Percentiles rank a stretch among this genome's conserved stretches.
These are phyloP conservation scores for Tolypocladium cylindrosporum DNA, from an alignment of 2,329 filamentous ascomycete genomes.

Conservation along the genomic window DNA sequence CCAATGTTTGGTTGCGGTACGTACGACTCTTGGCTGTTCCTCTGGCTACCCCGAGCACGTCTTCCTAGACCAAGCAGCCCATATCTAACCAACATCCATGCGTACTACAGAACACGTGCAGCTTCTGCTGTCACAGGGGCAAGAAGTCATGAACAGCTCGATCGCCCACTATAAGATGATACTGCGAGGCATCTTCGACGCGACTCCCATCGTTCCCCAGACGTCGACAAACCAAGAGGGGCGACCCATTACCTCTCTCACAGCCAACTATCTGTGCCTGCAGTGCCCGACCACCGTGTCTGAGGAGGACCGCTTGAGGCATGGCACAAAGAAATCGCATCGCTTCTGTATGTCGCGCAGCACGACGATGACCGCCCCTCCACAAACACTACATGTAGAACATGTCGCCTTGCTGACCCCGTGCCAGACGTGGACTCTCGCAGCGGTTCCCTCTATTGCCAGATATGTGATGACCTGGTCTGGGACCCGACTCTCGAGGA, in stretches of 20 bases:
- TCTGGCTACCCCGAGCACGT: background rate
- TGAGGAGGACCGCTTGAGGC: constrained; percentile 54
- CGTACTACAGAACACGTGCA: constrained; percentile 56
- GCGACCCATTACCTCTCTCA: constrained; percentile 48
- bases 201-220: constrained; percentile 53
- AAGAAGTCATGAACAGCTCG: constrained; percentile 57
- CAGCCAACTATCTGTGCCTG: constrained; percentile 61
- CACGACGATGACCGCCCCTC: background rate
- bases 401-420: constrained; percentile 13
- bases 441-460: constrained; percentile 66
- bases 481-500: constrained; percentile 76
- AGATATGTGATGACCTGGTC: constrained; percentile 73
- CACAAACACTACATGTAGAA: too few relatives aligned
- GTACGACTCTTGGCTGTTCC: constrained; percentile 11
- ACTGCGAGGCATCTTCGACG: constrained; percentile 60
- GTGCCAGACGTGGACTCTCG: constrained; percentile 64
- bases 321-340: constrained; percentile 60
- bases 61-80: background rate
- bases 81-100: constrained; percentile 8
- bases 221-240: constrained; percentile 51
- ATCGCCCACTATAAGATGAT: constrained; percentile 64
- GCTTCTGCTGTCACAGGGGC: constrained; percentile 49
- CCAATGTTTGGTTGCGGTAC: constrained; percentile 56
- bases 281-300: constrained; percentile 63
- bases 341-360: constrained; percentile 54